Evolutionary conservation across 257 asterid genomes (phyloP), one percentile per base, ranked within the genome.

Genomic region (Jacaranda copaia): DNA sequence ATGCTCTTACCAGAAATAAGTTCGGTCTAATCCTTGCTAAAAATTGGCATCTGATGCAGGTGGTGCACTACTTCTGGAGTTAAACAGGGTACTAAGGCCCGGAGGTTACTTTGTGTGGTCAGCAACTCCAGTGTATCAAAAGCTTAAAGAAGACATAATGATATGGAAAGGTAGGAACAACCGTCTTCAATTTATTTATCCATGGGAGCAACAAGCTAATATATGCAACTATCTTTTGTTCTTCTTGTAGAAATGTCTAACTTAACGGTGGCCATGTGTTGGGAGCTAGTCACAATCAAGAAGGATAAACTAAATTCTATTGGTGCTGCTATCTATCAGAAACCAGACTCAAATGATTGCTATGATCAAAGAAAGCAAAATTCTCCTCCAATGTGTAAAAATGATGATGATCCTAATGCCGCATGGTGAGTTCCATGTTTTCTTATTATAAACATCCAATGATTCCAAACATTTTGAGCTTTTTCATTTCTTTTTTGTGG

Each of bases 91-190:
- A n/a, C 90, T 93, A 35, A 77, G 96, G 14, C 98, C 97, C 0
- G 98, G 98, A 55, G 98, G 98, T 58, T 90, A 90, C 81, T 93
- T 92, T 62, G 88, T 89, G 45, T 93, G 96, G 98, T 93, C 97
- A 40, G 98, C 95, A 42, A 93, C 98, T 83, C 98, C 97, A 3
- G 98, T 91, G n/a, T 93, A 93, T 81, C 97, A 90, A 84, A 91
- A 72, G 20, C 92, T 87, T 73, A 87, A 85, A 77, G 98, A 93
- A 83, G 96, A 90, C 36, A 93, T 88, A 38, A 42, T 83, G 70
- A 91, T 91, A 86, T 93, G 97, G 97, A 84, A 86, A 77, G 96
- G 98, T 91, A 79, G 65, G 56, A 52, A 14, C 32, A 25, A 25
- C 32, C 43, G 18, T 72, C 49, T 55, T 64, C 64, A 57, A 48